phyloP scores from a whole-genome alignment of 1,284 basidiomycete genomes.

The Tremellales sp. region DNA sequence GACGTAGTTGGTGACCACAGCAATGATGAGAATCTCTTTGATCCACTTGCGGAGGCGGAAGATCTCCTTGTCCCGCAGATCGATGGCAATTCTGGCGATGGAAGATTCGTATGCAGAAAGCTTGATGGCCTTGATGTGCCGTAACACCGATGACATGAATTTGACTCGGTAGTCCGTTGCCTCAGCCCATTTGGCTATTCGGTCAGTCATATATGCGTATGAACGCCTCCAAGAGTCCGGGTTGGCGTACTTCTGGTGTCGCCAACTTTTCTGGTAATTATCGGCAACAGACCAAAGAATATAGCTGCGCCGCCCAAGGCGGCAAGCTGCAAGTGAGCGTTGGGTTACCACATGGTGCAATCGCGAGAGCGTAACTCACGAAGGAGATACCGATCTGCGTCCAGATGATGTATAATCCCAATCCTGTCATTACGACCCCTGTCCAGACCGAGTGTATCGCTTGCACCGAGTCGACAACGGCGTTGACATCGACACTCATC shows the following conservation, averaged over 20 bases:
- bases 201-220: too few species aligned
- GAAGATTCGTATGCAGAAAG: conserved; percentile 19
- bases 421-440: conserved; percentile 11
- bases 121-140: conserved; percentile 23
- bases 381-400: conserved; percentile 19
- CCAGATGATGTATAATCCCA: conserved; percentile 20
- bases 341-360: neutral
- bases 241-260: conserved; percentile 3
- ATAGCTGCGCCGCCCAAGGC: conserved; percentile 9
- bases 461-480: conserved; percentile 1
- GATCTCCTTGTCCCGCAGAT: conserved; percentile 10
- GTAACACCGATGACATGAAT: conserved; percentile 18
- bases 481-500: conserved; percentile 17
- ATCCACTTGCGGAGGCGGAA: conserved; percentile 5
- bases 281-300: conserved; percentile 13
- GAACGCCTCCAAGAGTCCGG: too few species aligned
- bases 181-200: conserved; percentile 9
- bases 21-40: conserved; percentile 10
- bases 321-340: conserved; percentile 6
- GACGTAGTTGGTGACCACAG: conserved; percentile 13
- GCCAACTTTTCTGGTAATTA: conserved; percentile 9
- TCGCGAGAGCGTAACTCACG: conserved; percentile 14
- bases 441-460: conserved; percentile 12
- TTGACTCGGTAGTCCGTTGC: conserved; percentile 15
- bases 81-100: conserved; percentile 3